phyloP scores from a whole-genome alignment of 495 filamentous ascomycete species.

The Aspergillus nidulans region DNA sequence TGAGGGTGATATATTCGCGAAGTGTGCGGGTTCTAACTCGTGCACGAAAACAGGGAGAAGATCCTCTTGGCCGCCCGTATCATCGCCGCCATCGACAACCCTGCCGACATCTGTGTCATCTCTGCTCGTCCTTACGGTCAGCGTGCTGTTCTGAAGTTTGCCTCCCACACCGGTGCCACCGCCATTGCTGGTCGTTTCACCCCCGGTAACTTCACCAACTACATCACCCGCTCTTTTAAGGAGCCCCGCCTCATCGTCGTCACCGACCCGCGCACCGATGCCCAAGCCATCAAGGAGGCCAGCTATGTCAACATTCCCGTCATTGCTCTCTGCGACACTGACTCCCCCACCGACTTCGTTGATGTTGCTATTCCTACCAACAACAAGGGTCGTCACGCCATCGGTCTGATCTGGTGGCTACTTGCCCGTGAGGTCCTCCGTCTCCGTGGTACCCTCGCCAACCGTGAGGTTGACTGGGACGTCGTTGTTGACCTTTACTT shows the following conservation, averaged over 20 bases:
- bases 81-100: slow-evolving; percentile 98
- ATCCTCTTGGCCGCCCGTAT: slow-evolving; percentile 96
- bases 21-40: slow-evolving; percentile 21
- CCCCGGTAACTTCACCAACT: slow-evolving; percentile 99
- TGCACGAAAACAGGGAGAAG: slow-evolving; percentile 75
- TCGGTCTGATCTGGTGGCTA: slow-evolving; percentile 99
- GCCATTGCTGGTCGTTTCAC: slow-evolving; percentile 99
- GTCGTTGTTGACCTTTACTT: slow-evolving; percentile 99
- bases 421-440: slow-evolving; percentile 98
- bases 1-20: background rate
- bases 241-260: slow-evolving; percentile 99
- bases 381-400: slow-evolving; percentile 99
- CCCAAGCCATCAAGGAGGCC: slow-evolving; percentile 99
- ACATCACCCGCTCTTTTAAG: slow-evolving; percentile 99
- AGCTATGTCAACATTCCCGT: slow-evolving; percentile 99
- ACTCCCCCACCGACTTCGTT: slow-evolving; percentile 99
- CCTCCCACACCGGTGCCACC: slow-evolving; percentile 91
- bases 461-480: slow-evolving; percentile 94
- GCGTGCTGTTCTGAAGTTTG: slow-evolving; percentile 99
- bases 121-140: slow-evolving; percentile 98
- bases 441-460: slow-evolving; percentile 90
- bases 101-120: slow-evolving; percentile 97
- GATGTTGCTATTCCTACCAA: slow-evolving; percentile 99
- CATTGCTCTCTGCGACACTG: slow-evolving; percentile 97
- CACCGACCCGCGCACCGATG: slow-evolving; percentile 98